These are phyloP conservation scores for Brassica juncea DNA, from an alignment of 345 rosid genomes.

Conservation along the genomic window DNA sequence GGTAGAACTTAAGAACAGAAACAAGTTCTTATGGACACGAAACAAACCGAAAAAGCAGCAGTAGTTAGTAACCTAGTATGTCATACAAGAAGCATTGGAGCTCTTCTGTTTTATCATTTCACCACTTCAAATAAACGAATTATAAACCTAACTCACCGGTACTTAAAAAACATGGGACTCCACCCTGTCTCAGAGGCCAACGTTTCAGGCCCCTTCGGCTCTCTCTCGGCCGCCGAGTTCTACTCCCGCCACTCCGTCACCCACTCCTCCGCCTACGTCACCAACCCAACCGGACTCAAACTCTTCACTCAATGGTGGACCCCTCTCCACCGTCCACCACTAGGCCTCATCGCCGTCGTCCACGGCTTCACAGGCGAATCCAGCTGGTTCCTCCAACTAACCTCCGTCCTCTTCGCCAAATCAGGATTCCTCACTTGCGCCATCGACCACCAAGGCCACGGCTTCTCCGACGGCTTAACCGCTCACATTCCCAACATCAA, in stretches of 20 bases:
- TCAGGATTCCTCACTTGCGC: conserved; percentile 81
- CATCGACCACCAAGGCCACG: conserved; percentile 97
- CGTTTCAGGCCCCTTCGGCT: conserved; percentile 67
- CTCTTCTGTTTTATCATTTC: neutral
- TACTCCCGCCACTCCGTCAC: conserved; percentile 69
- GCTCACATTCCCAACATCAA: conserved; percentile 74
- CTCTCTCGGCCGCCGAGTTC: conserved; percentile 63
- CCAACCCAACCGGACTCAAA: conserved; percentile 72
- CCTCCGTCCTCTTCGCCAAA: conserved; percentile 74
- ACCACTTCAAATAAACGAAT: conserved; percentile 29
- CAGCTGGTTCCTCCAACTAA: conserved; percentile 74
- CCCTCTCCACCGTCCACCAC: conserved; percentile 50
- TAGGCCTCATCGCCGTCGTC: conserved; percentile 73
- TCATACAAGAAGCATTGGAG: conserved; percentile 35
- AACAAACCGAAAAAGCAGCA: conserved; percentile 25
- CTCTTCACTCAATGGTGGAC: conserved; percentile 92
- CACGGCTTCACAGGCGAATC: conserved; percentile 96
- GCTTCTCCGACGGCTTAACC: conserved; percentile 77
- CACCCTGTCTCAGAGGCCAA: conserved; percentile 79
- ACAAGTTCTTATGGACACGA: neutral
- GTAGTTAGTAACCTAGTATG: conserved; percentile 1
- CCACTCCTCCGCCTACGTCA: conserved; percentile 69
- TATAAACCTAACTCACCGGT: conserved; percentile 7
- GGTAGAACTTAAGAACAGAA: neutral
- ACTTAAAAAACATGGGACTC: conserved; percentile 40